phyloP scores from a whole-genome alignment of 2,329 filamentous ascomycete species.

The Nannizzia gypsea region DNA sequence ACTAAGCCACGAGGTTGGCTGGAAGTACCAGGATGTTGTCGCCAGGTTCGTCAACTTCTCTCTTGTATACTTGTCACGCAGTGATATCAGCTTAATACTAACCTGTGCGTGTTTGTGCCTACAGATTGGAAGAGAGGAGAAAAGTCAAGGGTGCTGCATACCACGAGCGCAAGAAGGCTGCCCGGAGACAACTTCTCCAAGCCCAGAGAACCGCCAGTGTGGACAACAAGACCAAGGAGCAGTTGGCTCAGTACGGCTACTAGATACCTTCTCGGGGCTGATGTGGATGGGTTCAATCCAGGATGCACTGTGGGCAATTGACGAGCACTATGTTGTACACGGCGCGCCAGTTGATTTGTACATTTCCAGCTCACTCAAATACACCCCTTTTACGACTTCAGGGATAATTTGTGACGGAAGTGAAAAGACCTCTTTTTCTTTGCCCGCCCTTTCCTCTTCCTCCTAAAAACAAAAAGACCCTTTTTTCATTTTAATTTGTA shows the following conservation, averaged over 20 bases:
- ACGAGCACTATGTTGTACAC: slow-evolving; percentile 27
- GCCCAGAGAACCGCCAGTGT: slow-evolving; percentile 86
- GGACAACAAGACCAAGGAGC: slow-evolving; percentile 74
- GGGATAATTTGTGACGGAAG: slow-evolving; percentile 14
- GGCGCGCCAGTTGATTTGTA: slow-evolving; percentile 31
- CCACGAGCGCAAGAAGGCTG: slow-evolving; percentile 99
- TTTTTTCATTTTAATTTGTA: slow-evolving; percentile 18
- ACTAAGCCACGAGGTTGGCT: slow-evolving; percentile 97
- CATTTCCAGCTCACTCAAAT: slow-evolving; percentile 12
- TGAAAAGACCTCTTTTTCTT: slow-evolving; percentile 8
- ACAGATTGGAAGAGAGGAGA: slow-evolving; percentile 95
- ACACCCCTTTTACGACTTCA: slow-evolving; percentile 14
- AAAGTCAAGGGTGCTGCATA: slow-evolving; percentile 99
- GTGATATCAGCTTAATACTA: neutral
- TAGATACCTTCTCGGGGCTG: slow-evolving; percentile 44
- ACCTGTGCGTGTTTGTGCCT: neutral
- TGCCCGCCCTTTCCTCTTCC: neutral
- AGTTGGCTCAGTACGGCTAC: slow-evolving; percentile 85
- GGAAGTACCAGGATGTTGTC: slow-evolving; percentile 99
- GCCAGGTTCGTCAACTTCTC: slow-evolving; percentile 73
- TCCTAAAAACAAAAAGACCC: slow-evolving; percentile 8
- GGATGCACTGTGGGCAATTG: slow-evolving; percentile 26
- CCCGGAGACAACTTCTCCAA: slow-evolving; percentile 77
- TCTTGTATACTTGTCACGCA: no score
- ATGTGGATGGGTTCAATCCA: slow-evolving; percentile 28